Base-by-base conservation (phyloP, 768 basidiomycete genomes). In the Rhodotorula toruloides region DNA sequence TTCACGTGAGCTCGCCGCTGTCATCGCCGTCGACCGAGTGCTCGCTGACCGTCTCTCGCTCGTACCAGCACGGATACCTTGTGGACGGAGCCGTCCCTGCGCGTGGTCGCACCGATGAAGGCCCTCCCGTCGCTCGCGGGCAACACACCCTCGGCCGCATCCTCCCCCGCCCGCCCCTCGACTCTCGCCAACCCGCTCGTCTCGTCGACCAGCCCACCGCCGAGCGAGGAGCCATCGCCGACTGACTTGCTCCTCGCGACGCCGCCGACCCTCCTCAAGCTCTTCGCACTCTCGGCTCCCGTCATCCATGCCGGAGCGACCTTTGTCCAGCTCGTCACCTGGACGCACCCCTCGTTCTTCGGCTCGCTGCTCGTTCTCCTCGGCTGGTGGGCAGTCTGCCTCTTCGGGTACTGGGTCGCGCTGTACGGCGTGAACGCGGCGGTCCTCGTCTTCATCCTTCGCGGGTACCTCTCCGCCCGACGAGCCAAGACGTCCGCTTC, bases 331-430 rank as follows among this genome's bases (percentile, higher is more conserved):
- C 69, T 76, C 31, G 32, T 77, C 17, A 75, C 73, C n/a, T 77
- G 76, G 76, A 61, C 67, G 22, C 61, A 73, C 54, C 46, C 60
- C 4, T 66, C 58, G 54, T 61, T 66, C 48, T 75, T 55, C 34
- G 65, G 48, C n/a, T 70, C 71, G 9, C 68, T 72, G 40, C 66
- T 73, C n/a, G 50, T 76, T 34, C 67, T 76, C 27, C 58, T 68
- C n/a, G 59, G 37, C 11, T 77, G 74, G 75, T 75, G 73, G 73
- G 62, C 50, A 21, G 16, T 70, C n/a, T 75, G 75, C 57, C 68
- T 77, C 11, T 70, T 67, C 25, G 76, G 75, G 1, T 42, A 52
- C 22, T 21, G 27, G 25, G n/a, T 73, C 27, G 52, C 68, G 27
- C 53, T 43, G 22, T 77, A 63, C 65, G 75, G 74, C 39, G 31